These are phyloP conservation scores for Aspergillus arachidicola DNA, from an alignment of 2,329 filamentous ascomycete species.

Conservation along the genomic window DNA sequence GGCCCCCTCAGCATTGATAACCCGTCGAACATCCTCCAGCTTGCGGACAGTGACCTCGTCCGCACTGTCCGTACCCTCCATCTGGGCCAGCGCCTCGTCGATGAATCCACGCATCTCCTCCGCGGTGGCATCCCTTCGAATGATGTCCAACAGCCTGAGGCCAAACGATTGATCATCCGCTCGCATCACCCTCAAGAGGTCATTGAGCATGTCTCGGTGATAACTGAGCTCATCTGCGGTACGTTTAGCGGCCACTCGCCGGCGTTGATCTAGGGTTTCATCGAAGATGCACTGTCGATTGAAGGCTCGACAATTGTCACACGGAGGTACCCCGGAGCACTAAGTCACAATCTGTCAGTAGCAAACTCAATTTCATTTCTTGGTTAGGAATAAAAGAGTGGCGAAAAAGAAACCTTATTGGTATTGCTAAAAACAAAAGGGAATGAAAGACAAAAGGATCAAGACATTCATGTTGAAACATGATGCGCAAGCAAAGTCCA, in stretches of 20 bases:
- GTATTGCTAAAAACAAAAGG: too few species aligned
- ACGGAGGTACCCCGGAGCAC: conserved; percentile 43
- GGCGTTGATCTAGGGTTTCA: conserved; percentile 59
- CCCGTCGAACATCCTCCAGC: conserved; percentile 31
- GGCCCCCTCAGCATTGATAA: conserved; percentile 34
- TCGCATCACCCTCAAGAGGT: conserved; percentile 39
- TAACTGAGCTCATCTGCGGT: conserved; percentile 44
- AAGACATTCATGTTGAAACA: not conserved
- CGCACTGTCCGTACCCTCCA: conserved; percentile 19
- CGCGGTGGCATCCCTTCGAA: conserved; percentile 36
- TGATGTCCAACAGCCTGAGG: conserved; percentile 35
- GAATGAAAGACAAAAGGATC: not conserved
- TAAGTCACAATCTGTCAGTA: conserved; percentile 14
- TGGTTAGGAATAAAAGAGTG: not conserved
- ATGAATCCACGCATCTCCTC: conserved; percentile 42
- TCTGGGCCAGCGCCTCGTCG: conserved; percentile 29
- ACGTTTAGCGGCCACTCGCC: conserved; percentile 43
- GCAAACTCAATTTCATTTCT: not conserved
- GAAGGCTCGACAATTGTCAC: conserved; percentile 41
- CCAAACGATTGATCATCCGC: conserved; percentile 34
- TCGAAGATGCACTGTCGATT: conserved; percentile 56
- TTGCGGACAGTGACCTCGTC: conserved; percentile 24
- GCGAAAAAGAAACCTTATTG: too few species aligned
- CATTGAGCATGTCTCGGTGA: conserved; percentile 42
- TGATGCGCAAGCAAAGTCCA: not conserved